Conservation (phyloP, 495 filamentous ascomycete genomes). For the Recurvomyces mirabilis region DNA sequence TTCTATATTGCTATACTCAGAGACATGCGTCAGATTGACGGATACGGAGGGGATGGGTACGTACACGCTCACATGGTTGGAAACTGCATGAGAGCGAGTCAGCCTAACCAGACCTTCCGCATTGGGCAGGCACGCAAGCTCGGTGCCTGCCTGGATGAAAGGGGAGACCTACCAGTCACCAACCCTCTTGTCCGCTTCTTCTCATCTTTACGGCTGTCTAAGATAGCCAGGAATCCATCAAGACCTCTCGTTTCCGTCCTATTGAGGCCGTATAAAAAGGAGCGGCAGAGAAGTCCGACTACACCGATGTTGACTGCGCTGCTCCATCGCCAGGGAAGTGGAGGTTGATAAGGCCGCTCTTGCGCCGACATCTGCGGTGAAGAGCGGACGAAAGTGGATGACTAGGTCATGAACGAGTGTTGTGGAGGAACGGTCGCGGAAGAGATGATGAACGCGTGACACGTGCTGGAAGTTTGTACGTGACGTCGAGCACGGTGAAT, state of each 20-base stretch:
- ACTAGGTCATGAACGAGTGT: background rate
- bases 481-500: too few species aligned
- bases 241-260: constrained; percentile 54
- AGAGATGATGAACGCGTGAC: background rate
- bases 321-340: constrained; percentile 18
- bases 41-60: constrained; percentile 32
- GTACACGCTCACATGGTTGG: constrained; percentile 93
- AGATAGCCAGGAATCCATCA: constrained; percentile 58
- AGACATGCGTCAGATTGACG: constrained; percentile 7
- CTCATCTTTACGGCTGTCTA: constrained; percentile 61
- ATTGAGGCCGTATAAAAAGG: constrained; percentile 29
- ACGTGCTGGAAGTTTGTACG: too few species aligned
- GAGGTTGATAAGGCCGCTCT: constrained; percentile 19
- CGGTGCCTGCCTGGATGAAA: background rate
- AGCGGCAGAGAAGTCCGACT: constrained; percentile 25
- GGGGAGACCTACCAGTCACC: constrained; percentile 57
- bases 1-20: constrained; percentile 36
- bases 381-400: background rate
- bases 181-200: constrained; percentile 62
- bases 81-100: constrained; percentile 48
- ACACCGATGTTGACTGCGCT: constrained; percentile 28
- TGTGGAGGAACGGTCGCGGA: background rate
- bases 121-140: background rate
- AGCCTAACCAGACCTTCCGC: background rate
- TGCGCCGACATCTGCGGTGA: constrained; percentile 13